These are phyloP conservation scores for Debaryomyces fabryi DNA, from an alignment of 1,139 yeast genomes.

Conservation along the genomic window DNA sequence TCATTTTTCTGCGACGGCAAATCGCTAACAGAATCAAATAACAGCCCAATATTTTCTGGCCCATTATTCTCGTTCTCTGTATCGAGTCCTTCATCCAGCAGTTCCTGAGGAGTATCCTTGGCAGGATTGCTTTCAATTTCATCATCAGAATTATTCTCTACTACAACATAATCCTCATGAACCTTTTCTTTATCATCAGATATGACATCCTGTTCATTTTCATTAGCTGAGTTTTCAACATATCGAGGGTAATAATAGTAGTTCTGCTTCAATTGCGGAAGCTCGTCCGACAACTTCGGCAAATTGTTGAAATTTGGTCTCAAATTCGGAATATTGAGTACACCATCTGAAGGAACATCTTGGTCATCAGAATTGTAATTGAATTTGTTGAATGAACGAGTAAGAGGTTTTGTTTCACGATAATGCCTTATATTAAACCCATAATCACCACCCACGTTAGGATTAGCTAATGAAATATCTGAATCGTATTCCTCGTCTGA, in stretches of 20 bases:
- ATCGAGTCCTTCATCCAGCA: slow-evolving; percentile 24
- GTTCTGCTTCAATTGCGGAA: slow-evolving; percentile 32
- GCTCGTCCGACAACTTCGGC: slow-evolving; percentile 28
- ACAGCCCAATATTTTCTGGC: slow-evolving; percentile 20
- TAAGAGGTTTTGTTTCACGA: slow-evolving; percentile 17
- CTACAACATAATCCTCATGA: slow-evolving; percentile 23
- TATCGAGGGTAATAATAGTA: slow-evolving; percentile 36
- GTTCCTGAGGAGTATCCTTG: slow-evolving; percentile 11
- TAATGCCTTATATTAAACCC: slow-evolving; percentile 52
- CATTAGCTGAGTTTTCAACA: slow-evolving; percentile 19
- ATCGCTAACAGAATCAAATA: slow-evolving; percentile 32
- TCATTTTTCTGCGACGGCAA: background rate
- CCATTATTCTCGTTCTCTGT: slow-evolving; percentile 19
- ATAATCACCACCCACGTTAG: slow-evolving; percentile 50
- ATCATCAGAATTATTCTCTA: slow-evolving; percentile 23
- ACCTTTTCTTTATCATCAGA: slow-evolving; percentile 13
- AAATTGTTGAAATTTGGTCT: slow-evolving; percentile 32
- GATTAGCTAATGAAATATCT: slow-evolving; percentile 55
- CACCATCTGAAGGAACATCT: background rate
- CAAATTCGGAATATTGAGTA: slow-evolving; percentile 4
- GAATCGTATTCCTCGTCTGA: slow-evolving; percentile 41
- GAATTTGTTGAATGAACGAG: slow-evolving; percentile 4
- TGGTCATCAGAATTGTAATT: background rate
- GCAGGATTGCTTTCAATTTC: slow-evolving; percentile 22
- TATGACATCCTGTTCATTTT: slow-evolving; percentile 21